Percentiles rank a stretch among this genome's conserved stretches.
Evolutionary conservation across 164 flowering plant genomes (phyloP).

Genomic region (Aristolochia fimbriata): DNA sequence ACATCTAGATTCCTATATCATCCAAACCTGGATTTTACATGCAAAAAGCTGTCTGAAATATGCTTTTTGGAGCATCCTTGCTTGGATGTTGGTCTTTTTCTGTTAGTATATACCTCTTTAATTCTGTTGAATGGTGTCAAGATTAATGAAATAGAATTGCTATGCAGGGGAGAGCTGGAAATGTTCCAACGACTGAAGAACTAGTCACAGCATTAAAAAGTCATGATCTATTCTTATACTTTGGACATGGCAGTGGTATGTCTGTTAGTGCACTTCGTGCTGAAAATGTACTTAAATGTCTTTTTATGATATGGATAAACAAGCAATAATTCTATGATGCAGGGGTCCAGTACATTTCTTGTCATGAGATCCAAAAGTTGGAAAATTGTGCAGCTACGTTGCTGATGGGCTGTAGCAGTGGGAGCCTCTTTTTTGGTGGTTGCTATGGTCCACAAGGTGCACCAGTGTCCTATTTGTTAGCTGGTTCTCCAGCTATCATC

Average conservation of each 20-base stretch:
- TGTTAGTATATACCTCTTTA: no score
- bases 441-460: constrained; percentile 66
- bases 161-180: constrained; percentile 75
- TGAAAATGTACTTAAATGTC: neutral
- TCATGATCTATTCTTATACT: constrained; percentile 82
- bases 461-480: constrained; percentile 59
- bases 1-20: no score
- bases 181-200: constrained; percentile 63
- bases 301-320: neutral
- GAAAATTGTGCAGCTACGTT: constrained; percentile 76
- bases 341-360: constrained; percentile 75
- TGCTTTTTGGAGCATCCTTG: no score
- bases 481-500: constrained; percentile 83
- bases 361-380: constrained; percentile 60
- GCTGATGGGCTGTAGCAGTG: constrained; percentile 97
- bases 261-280: neutral
- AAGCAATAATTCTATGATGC: constrained; percentile 10
- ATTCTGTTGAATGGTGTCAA: neutral
- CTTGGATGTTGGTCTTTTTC: no score
- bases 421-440: constrained; percentile 52
- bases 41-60: no score
- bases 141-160: neutral
- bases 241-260: constrained; percentile 99
- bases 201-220: constrained; percentile 49
- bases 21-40: no score